These are phyloP conservation scores for Acanthamoeba culbertsoni DNA, from an alignment of 208 protist genomes.

Conservation along the genomic window DNA sequence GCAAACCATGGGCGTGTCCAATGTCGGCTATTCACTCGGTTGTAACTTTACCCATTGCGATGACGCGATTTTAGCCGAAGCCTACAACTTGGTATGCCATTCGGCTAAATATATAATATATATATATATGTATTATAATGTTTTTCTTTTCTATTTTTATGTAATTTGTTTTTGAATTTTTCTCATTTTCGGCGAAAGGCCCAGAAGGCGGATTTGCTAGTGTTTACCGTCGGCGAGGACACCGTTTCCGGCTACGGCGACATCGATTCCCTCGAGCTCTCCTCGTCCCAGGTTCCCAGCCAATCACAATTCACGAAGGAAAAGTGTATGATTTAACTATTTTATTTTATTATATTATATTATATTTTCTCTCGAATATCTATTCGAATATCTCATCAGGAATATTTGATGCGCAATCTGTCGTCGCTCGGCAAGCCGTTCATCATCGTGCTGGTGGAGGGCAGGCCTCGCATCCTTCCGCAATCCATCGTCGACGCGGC, in stretches of 20 bases:
- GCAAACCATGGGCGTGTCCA: no score
- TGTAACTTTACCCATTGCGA: neutral
- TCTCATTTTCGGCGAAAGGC: neutral
- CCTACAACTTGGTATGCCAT: neutral
- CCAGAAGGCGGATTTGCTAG: neutral
- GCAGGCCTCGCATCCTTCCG: slow-evolving; percentile 12
- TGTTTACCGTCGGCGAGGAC: neutral
- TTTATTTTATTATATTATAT: no score
- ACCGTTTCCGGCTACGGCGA: neutral
- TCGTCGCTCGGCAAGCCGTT: slow-evolving; percentile 20
- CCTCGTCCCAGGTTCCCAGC: neutral
- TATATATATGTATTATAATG: neutral
- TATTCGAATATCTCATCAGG: no score
- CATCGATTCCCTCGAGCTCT: neutral
- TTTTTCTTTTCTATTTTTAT: neutral
- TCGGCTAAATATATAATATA: neutral
- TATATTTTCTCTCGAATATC: no score
- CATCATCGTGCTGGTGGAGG: slow-evolving; percentile 7
- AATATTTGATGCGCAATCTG: neutral
- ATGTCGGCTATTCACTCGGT: neutral
- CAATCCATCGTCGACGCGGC: neutral
- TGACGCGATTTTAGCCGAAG: neutral
- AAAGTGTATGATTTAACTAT: neutral
- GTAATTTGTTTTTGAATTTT: neutral
- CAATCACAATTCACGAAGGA: neutral